Conservation (phyloP, 352 stramenopile species). For the Phytophthora parvispora region DNA sequence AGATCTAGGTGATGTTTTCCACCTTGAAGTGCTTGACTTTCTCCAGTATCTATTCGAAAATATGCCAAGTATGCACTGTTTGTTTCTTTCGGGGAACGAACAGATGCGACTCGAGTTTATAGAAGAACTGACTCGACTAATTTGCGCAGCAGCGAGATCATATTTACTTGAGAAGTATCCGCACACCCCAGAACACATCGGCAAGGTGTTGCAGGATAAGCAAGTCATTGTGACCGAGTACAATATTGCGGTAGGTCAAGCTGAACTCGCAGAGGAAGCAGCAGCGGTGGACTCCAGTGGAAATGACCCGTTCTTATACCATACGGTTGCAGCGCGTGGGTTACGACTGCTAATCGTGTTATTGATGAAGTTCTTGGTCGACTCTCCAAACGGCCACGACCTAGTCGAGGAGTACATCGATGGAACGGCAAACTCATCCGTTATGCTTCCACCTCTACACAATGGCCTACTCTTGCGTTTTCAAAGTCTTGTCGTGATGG, state of each 20-base stretch:
- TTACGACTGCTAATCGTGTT: conserved; percentile 60
- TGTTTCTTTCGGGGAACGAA: conserved; percentile 42
- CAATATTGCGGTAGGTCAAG: conserved; percentile 45
- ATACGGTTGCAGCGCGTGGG: conserved; percentile 48
- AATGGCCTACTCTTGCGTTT: conserved; percentile 62
- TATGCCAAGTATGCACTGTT: conserved; percentile 53
- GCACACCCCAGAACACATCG: conserved; percentile 41
- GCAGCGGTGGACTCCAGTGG: conserved; percentile 43
- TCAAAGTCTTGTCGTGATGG: conserved; percentile 61
- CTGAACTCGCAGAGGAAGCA: conserved; percentile 53
- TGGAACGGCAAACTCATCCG: conserved; percentile 34
- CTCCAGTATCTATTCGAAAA: conserved; percentile 55
- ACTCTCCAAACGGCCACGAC: conserved; percentile 56
- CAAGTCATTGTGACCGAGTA: conserved; percentile 50
- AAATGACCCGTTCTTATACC: conserved; percentile 69
- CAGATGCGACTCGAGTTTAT: conserved; percentile 69
- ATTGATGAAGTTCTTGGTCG: conserved; percentile 63
- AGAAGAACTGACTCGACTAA: conserved; percentile 61
- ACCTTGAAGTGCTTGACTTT: conserved; percentile 70
- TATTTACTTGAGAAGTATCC: conserved; percentile 53
- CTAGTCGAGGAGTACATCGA: conserved; percentile 65
- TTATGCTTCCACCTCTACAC: conserved; percentile 53
- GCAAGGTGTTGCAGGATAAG: conserved; percentile 51
- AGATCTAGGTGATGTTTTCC: conserved; percentile 28
- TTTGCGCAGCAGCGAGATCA: conserved; percentile 55